These are phyloP conservation scores for Cytospora piceae DNA, from an alignment of 2,329 filamentous ascomycete species.

Conservation along the genomic window DNA sequence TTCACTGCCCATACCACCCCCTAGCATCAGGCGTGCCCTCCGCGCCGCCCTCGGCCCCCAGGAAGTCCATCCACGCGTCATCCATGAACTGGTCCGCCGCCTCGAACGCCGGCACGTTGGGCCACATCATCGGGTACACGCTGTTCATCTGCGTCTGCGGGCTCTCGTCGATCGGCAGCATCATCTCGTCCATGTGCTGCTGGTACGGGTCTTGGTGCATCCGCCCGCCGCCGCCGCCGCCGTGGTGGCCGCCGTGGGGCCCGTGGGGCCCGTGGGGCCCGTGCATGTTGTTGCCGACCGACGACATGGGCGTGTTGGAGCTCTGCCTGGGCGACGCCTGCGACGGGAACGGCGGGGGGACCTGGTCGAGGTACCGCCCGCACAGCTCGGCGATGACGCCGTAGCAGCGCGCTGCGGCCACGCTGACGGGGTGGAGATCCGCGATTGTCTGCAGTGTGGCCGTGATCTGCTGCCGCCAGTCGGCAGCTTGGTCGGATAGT, in stretches of 20 bases:
- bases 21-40: conserved; percentile 26
- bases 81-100: conserved; percentile 45
- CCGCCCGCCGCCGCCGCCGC: conserved; percentile 15
- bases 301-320: conserved; percentile 19
- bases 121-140: conserved; percentile 52
- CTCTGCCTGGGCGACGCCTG: conserved; percentile 27
- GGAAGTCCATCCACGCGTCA: conserved; percentile 44
- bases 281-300: background rate
- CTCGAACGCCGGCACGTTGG: conserved; percentile 43
- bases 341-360: conserved; percentile 28
- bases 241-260: conserved; percentile 16
- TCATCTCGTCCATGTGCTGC: conserved; percentile 32
- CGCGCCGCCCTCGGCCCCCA: conserved; percentile 32
- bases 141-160: conserved; percentile 48
- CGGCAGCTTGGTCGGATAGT: conserved; percentile 39
- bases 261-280: conserved; percentile 3
- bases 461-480: conserved; percentile 48
- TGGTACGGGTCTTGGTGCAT: conserved; percentile 28
- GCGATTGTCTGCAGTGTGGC: conserved; percentile 43
- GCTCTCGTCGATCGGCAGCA: conserved; percentile 41
- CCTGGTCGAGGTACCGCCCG: conserved; percentile 40
- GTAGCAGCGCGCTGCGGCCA: conserved; percentile 47
- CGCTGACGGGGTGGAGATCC: conserved; percentile 44
- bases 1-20: conserved; percentile 29
- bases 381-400: conserved; percentile 48